Evolutionary conservation across 2,329 filamentous ascomycete genomes (phyloP).

Genomic region (Monilinia fructigena): DNA sequence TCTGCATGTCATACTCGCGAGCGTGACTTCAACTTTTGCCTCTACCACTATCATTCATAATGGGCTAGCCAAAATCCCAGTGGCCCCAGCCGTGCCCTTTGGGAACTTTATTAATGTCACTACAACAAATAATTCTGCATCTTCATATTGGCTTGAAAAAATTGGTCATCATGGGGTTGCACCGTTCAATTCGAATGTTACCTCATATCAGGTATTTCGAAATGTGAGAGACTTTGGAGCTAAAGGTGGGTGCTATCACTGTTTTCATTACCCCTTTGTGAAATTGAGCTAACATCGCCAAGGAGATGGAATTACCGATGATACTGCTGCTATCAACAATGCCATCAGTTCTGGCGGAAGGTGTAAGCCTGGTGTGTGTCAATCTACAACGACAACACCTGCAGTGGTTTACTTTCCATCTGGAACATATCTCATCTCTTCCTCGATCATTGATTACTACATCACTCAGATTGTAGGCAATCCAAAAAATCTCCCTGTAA

Average conservation of each 20-base stretch:
- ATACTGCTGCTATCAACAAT: slow-evolving; percentile 79
- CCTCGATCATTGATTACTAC: slow-evolving; percentile 33
- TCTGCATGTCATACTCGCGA: background rate
- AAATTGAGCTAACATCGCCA: slow-evolving; percentile 80
- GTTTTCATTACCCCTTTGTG: slow-evolving; percentile 64
- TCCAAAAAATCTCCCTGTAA: slow-evolving; percentile 55
- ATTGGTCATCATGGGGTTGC: slow-evolving; percentile 30
- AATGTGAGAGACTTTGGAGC: slow-evolving; percentile 34
- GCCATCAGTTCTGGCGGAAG: slow-evolving; percentile 32
- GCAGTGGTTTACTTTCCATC: slow-evolving; percentile 36
- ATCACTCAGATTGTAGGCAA: slow-evolving; percentile 37
- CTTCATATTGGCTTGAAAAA: slow-evolving; percentile 30
- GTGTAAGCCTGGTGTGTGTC: slow-evolving; percentile 48
- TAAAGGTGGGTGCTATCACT: slow-evolving; percentile 26
- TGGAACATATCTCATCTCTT: slow-evolving; percentile 36
- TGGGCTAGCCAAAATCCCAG: background rate
- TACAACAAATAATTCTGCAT: background rate
- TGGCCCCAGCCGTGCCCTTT: background rate
- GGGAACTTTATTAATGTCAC: background rate
- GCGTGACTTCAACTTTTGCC: background rate
- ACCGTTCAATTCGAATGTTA: slow-evolving; percentile 23
- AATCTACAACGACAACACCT: slow-evolving; percentile 50
- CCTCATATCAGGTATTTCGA: slow-evolving; percentile 29
- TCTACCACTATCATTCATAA: background rate
- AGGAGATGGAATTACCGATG: slow-evolving; percentile 65